phyloP scores from a whole-genome alignment of 2,329 filamentous ascomycete genomes.

The Microascus cirrosus region DNA sequence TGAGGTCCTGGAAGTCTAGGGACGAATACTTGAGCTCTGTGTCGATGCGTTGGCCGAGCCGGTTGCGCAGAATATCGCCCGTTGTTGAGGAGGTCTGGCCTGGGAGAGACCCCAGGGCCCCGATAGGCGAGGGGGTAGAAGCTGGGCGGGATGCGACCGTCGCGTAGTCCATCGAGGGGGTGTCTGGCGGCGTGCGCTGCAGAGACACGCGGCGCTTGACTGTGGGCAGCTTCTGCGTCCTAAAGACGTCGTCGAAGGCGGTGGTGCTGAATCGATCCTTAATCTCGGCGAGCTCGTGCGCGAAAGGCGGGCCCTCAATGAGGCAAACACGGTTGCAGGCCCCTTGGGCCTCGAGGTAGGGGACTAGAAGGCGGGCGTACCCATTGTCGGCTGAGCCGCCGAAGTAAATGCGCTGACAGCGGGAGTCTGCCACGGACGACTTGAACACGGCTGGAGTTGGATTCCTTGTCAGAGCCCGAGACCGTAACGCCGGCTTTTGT shows the following conservation, averaged over 20 bases:
- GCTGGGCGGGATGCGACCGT: conserved; percentile 6
- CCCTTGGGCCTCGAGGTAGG: conserved; percentile 13
- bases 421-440: conserved; percentile 20
- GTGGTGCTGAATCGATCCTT: conserved; percentile 14
- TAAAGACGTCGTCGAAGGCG: conserved; percentile 14
- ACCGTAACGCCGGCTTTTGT: not conserved
- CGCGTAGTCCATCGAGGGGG: conserved; percentile 10
- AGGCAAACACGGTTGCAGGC: conserved; percentile 20
- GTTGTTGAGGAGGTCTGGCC: not conserved
- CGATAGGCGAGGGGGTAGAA: not conserved
- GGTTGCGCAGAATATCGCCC: conserved; percentile 10
- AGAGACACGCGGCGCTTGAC: conserved; percentile 10
- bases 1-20: conserved; percentile 13
- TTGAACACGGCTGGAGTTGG: conserved; percentile 17
- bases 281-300: conserved; percentile 19
- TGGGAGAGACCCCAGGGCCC: too few species aligned
- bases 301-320: conserved; percentile 25
- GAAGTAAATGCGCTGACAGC: conserved; percentile 27
- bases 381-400: conserved; percentile 28
- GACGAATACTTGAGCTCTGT: conserved; percentile 9
- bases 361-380: conserved; percentile 26
- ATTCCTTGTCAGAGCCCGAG: not conserved
- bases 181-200: conserved; percentile 8
- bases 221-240: conserved; percentile 13
- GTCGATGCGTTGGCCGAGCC: conserved; percentile 17